Evolutionary conservation across 2,329 filamentous ascomycete genomes (phyloP), one percentile per base, ranked within the genome.

Genomic region (Cryphonectria nitschkei): DNA sequence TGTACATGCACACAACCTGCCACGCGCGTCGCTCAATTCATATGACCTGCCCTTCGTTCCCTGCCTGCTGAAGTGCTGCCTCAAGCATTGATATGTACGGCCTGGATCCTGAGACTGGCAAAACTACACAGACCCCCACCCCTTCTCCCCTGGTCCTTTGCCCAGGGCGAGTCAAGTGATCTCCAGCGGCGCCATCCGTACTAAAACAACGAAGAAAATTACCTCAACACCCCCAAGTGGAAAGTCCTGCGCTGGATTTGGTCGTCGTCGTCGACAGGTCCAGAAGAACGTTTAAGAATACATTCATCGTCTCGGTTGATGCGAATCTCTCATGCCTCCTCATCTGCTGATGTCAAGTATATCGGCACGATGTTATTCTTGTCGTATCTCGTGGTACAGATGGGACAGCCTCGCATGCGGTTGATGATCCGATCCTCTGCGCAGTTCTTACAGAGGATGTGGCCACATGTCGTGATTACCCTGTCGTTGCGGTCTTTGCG

Each of bases 401-500:
- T 95, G 2, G 96, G 96, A 78, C 96, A 99, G 81, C 98, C 98
- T 75, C 96, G 89, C 83, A 95, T 95, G 50, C 96, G 92, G 77
- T 96, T 97, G 62, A 89, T 90, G 73, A 98, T 90, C 70, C 96
- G 91, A 77, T 97, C 92, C 74, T 97, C 93, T 34, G 98, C 92
- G 79, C 96, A 99, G 64, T 90, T 87, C 78, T 91, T 91, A 86
- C 96, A 99, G 81, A 98, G 97, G 65, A 97, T 89, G 80, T 99
- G 96, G 1, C 96, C 96, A 80, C 96, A 99, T 0, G 93, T 94
- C 82, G 96, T 97, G 80, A 99, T 88, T 13, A 92, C 92, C 0
- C 95, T 97, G 78, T 98, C 94, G 82, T 98, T 98, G 84, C 98
- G 95, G 75, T 95, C 93, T 77, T 90, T 92, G 75, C 94, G 93